These are phyloP conservation scores for Themeda triandra DNA, from an alignment of 176 grass and related monocot genomes.

Conservation along the genomic window DNA sequence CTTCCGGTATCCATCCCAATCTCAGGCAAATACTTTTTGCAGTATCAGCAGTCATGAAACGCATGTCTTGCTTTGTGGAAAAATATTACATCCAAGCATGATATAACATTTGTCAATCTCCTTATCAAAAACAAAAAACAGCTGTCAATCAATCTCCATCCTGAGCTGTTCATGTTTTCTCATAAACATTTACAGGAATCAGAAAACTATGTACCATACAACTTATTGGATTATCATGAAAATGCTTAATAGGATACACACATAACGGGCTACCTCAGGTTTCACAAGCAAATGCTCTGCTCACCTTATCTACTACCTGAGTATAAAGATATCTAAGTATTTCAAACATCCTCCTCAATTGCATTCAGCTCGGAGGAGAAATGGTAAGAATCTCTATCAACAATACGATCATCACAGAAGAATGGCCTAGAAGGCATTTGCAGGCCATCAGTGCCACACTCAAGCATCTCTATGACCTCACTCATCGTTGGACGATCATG, in stretches of 20 bases:
- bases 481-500: conserved; percentile 15
- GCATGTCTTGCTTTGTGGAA: too few species aligned
- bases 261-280: neutral
- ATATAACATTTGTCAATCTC: too few species aligned
- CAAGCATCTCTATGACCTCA: conserved; percentile 15
- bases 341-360: neutral
- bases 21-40: too few species aligned
- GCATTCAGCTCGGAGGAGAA: neutral
- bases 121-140: too few species aligned
- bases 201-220: neutral
- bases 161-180: too few species aligned
- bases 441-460: neutral
- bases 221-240: neutral
- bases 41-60: too few species aligned
- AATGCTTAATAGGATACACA: neutral
- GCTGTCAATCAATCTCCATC: too few species aligned
- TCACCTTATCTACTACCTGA: neutral
- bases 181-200: too few species aligned
- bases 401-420: neutral
- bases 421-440: neutral
- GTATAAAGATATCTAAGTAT: neutral
- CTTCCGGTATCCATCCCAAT: too few species aligned
- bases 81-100: too few species aligned
- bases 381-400: neutral
- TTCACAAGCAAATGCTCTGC: neutral